These are phyloP conservation scores for Mariannaea sp. DNA, from an alignment of 2,329 filamentous ascomycete species.

Conservation along the genomic window DNA sequence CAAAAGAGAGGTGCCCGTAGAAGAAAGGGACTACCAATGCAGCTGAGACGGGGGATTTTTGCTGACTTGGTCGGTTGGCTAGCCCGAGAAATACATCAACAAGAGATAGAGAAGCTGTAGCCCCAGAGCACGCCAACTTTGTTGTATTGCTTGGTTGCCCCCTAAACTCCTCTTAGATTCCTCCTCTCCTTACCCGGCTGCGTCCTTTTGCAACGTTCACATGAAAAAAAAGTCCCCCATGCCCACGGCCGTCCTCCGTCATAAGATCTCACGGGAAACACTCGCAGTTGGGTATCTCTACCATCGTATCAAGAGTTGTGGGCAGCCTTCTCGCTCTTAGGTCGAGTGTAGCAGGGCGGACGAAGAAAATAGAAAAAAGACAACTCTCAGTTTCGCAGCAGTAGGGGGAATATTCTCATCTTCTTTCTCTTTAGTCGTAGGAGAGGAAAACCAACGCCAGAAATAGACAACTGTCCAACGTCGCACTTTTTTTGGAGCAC, in stretches of 20 bases:
- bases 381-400: constrained; percentile 46
- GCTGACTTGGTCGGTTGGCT: constrained; percentile 8
- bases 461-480: constrained; percentile 52
- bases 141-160: constrained; percentile 30
- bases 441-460: constrained; percentile 55
- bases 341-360: constrained; percentile 33
- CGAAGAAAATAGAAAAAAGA: constrained; percentile 44
- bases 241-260: constrained; percentile 24
- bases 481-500: constrained; percentile 45
- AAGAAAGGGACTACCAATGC: constrained; percentile 39
- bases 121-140: constrained; percentile 29
- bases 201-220: constrained; percentile 29
- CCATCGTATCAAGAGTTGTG: constrained; percentile 40
- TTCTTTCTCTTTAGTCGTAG: constrained; percentile 50
- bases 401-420: constrained; percentile 49
- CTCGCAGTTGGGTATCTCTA: constrained; percentile 30
- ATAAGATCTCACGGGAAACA: constrained; percentile 19
- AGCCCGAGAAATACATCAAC: constrained; percentile 6
- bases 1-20: constrained; percentile 38
- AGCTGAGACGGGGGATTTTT: constrained; percentile 23
- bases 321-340: constrained; percentile 29
- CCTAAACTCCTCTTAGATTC: constrained; percentile 26
- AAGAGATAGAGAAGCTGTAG: constrained; percentile 15
- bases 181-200: constrained; percentile 29
- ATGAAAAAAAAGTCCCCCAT: constrained; percentile 29